Evolutionary conservation across 495 filamentous ascomycete genomes (phyloP).

Genomic region (Penicillium bialowiezense): DNA sequence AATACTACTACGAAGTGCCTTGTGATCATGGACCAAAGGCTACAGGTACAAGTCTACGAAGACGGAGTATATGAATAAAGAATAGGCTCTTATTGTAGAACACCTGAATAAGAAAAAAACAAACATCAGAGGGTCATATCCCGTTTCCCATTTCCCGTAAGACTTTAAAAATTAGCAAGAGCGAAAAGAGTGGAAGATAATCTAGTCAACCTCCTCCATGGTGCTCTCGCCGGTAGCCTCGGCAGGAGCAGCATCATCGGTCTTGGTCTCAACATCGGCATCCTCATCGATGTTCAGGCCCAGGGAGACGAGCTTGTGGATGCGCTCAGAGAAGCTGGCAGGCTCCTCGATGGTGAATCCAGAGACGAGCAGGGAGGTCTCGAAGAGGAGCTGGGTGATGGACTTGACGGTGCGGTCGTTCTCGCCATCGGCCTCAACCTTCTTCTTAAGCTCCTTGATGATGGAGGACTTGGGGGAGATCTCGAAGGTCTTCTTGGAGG

Average conservation of each 20-base stretch:
- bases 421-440: conserved; percentile 96
- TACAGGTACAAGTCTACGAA: no score
- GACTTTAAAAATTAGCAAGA: conserved; percentile 23
- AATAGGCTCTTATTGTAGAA: conserved; percentile 4
- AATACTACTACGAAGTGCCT: no score
- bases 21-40: no score
- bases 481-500: conserved; percentile 99
- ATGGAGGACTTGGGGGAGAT: conserved; percentile 98
- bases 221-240: conserved; percentile 61
- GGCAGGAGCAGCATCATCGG: conserved; percentile 60
- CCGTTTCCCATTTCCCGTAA: conserved; percentile 37
- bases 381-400: conserved; percentile 95
- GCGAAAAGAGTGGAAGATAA: conserved; percentile 12
- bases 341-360: conserved; percentile 99
- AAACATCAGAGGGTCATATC: conserved; percentile 30
- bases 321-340: conserved; percentile 93
- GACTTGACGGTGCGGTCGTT: conserved; percentile 97
- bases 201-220: conserved; percentile 75
- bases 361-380: conserved; percentile 96
- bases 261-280: conserved; percentile 62
- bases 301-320: conserved; percentile 96
- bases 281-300: conserved; percentile 96
- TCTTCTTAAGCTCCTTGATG: conserved; percentile 97
- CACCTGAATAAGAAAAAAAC: conserved; percentile 11
- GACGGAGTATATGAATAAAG: no score